Evolutionary conservation across 768 basidiomycete species (phyloP).

Genomic region (Lentinula lateritia): DNA sequence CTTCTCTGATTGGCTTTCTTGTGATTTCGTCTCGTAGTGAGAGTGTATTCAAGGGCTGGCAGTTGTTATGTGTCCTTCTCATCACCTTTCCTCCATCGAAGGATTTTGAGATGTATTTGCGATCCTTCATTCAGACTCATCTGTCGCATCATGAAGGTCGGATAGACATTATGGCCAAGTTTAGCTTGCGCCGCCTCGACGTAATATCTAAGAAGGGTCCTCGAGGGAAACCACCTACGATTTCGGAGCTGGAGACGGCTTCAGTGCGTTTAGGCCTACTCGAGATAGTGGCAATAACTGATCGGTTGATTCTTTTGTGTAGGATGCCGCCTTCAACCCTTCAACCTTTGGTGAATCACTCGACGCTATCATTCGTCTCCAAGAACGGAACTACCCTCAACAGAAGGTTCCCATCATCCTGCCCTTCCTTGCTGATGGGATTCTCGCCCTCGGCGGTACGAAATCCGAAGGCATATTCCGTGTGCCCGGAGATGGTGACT

Average conservation of each 20-base stretch:
- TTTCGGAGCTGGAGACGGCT: constrained; percentile 88
- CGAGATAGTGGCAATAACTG: not conserved
- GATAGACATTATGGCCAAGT: constrained; percentile 86
- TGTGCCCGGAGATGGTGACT: constrained; percentile 85
- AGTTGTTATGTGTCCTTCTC: constrained; percentile 85
- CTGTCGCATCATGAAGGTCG: constrained; percentile 65
- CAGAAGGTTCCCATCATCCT: constrained; percentile 89
- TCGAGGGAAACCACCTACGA: constrained; percentile 74
- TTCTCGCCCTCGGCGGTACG: constrained; percentile 81
- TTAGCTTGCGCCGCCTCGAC: constrained; percentile 75
- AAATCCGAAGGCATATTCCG: constrained; percentile 90
- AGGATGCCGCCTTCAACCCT: constrained; percentile 93
- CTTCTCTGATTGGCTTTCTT: not conserved
- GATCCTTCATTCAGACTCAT: constrained; percentile 71
- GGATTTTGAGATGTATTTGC: constrained; percentile 83
- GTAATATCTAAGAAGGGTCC: constrained; percentile 81
- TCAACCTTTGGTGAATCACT: constrained; percentile 92
- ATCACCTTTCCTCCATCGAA: constrained; percentile 92
- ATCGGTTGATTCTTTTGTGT: not conserved
- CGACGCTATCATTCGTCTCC: constrained; percentile 76
- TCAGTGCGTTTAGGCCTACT: constrained; percentile 45
- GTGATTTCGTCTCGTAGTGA: constrained; percentile 41
- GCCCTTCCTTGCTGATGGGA: constrained; percentile 89
- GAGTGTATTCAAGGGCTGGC: constrained; percentile 89
- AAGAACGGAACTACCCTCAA: constrained; percentile 80